Base-by-base conservation (phyloP, 208 protist species). In the Naegleria lovaniensis region DNA sequence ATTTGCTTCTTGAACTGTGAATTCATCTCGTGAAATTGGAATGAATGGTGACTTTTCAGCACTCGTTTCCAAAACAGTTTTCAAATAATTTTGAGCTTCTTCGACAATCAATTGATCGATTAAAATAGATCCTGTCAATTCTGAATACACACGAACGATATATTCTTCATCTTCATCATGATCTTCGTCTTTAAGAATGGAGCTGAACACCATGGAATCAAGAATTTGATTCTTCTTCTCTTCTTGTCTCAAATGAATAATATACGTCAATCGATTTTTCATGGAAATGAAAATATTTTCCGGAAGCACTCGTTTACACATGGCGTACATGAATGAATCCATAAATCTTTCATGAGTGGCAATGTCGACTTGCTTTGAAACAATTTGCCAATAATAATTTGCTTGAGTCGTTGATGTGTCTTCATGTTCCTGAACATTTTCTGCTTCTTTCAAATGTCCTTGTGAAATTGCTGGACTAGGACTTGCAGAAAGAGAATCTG, bases 261-360 rank as follows among this genome's bases (percentile, higher is more conserved):
- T 36, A 79, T 79, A 79, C 25, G 16, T 79, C n/a, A 79, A 79
- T 36, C 67, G 67, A 79, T 79, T 79, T n/a, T 79, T 79, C 67
- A 79, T 79, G 16, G 67, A 36, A 79, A 36, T 79, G 29, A 79
- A 79, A 36, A 79, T 36, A 79, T 79, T 79, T 33, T 36, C 29
- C 7, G 67, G 67, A 11, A 79, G n/a, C 7, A 79, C 67, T 15
- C n/a, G 25, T 33, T 79, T 79, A 79, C 67, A 79, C 67, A 79
- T 79, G 16, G 67, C 67, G 36, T 79, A 79, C 29, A 36, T 29
- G 29, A 79, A 79, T 36, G 67, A 19, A 79, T 79, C 67, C 7
- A 79, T 36, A 79, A 79, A 79, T 79, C 67, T 79, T 13, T 79
- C 29, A 79, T 79, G 19, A 6, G 19, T 19, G 19, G 25, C 67